Base-by-base conservation (phyloP, 2,329 filamentous ascomycete genomes). In the Hirsutella thompsonii region DNA sequence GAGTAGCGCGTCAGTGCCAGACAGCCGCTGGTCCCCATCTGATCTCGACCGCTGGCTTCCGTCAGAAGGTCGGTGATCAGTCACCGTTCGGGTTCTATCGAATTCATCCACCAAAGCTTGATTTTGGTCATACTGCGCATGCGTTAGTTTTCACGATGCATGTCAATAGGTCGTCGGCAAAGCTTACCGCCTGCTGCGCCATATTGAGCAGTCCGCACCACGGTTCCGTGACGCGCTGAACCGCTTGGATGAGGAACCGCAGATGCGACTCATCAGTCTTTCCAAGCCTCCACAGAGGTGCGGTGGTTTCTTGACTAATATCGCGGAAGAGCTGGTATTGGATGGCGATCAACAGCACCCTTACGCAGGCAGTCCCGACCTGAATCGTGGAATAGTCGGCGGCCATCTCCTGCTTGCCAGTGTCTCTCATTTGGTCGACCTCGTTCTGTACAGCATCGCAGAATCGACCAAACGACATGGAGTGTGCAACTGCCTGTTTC, bases 401-500 rank as follows among this genome's bases (percentile, higher is more conserved):
- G 1, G 54, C 52, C 5, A 60, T 38, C 34, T 49, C 51, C 19
- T 49, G 49, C 23, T 46, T 55, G 19, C 50, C 46, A 10, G 47
- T 49, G 14, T 51, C 40, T 2, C 49, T 50, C 30, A 52, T 52
- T 23, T 49, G 45, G 6, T 54, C 52, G 9, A 54, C 49, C 35
- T 58, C 51, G 5, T 49, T 52, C 40, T 57, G 53, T 5, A 63
- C 52, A 18, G 50, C 53, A n/a, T 56, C 54, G 44, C 55, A 60
- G 42, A 65, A 63, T 2, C 58, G 56, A 6, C 55, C 58, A 4
- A 60, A 46, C 26, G 53, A 58, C 43, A 64, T 52, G 23, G 62
- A 56, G 39, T 63, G 61, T 2, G 58, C 60, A 3, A 64, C 55
- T 1, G 60, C 61, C 39, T 66, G 62, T 37, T 59, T 63, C 40